Conservation (phyloP, 495 filamentous ascomycete species). For the Neurospora sp. region DNA sequence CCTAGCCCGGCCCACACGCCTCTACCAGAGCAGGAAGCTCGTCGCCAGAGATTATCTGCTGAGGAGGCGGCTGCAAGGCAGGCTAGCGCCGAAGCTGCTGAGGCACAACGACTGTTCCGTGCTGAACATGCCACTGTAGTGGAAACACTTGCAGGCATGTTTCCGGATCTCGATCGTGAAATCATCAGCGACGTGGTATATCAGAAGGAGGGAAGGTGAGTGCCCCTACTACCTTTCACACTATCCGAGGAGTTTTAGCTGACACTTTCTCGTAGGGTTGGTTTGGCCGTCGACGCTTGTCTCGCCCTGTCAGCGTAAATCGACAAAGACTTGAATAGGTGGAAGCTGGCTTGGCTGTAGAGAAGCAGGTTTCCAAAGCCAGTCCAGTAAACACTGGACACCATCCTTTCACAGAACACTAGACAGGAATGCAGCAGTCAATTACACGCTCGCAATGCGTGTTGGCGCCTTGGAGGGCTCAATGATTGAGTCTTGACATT, state of each 20-base stretch:
- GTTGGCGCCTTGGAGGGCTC: not conserved
- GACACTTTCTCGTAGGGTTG: constrained; percentile 49
- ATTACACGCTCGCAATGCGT: not conserved
- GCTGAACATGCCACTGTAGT: constrained; percentile 85
- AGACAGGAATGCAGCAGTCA: not conserved
- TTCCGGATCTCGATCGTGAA: constrained; percentile 81
- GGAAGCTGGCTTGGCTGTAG: not conserved
- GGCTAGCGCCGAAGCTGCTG: constrained; percentile 83
- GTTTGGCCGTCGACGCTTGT: constrained; percentile 83
- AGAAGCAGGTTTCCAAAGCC: not conserved
- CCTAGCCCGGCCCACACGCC: constrained; percentile 47
- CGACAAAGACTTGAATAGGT: not conserved
- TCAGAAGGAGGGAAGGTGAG: constrained; percentile 83
- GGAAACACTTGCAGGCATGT: constrained; percentile 87
- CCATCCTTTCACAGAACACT: not conserved
- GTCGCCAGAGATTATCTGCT: constrained; percentile 43
- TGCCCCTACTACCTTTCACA: constrained; percentile 6
- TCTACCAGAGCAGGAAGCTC: constrained; percentile 38
- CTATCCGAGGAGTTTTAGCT: constrained; percentile 9
- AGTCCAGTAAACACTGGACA: not conserved
- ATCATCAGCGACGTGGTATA: constrained; percentile 90
- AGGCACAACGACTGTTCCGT: constrained; percentile 74
- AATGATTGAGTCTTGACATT: not conserved
- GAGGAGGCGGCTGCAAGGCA: constrained; percentile 92
- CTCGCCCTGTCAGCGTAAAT: constrained; percentile 57